Evolutionary conservation across 2,329 filamentous ascomycete species (phyloP).

Genomic region (Cladosporium sp.): DNA sequence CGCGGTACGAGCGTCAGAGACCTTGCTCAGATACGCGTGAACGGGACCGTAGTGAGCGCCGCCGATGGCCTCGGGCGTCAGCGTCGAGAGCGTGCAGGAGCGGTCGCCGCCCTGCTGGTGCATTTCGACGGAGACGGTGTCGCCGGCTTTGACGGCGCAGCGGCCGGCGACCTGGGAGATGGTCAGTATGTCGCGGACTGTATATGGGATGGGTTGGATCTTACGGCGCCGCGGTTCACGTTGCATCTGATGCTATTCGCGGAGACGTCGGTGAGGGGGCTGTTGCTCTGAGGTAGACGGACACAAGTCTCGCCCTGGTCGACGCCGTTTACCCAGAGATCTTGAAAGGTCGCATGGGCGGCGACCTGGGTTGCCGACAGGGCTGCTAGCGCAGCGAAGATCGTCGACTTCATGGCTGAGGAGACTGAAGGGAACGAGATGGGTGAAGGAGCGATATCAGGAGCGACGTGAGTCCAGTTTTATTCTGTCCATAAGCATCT

Average conservation of each 20-base stretch:
- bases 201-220: background rate
- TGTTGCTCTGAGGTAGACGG: conserved; percentile 46
- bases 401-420: conserved; percentile 3
- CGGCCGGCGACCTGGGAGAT: conserved; percentile 30
- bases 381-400: conserved; percentile 5
- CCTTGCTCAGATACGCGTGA: conserved; percentile 30
- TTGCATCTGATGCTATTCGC: conserved; percentile 46
- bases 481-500: background rate
- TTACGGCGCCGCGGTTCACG: conserved; percentile 9
- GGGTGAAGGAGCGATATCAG: background rate
- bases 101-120: conserved; percentile 48
- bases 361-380: conserved; percentile 2
- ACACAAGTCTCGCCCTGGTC: conserved; percentile 40
- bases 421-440: background rate
- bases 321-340: conserved; percentile 44
- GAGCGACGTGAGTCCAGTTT: background rate
- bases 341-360: conserved; percentile 47
- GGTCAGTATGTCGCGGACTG: conserved; percentile 7
- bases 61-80: conserved; percentile 44
- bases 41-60: conserved; percentile 51
- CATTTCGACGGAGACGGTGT: conserved; percentile 51
- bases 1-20: conserved; percentile 42
- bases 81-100: conserved; percentile 28
- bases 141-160: conserved; percentile 40
- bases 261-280: conserved; percentile 45